These are phyloP conservation scores for Acanthamoeba triangularis DNA, from an alignment of 208 protist genomes.

Conservation along the genomic window DNA sequence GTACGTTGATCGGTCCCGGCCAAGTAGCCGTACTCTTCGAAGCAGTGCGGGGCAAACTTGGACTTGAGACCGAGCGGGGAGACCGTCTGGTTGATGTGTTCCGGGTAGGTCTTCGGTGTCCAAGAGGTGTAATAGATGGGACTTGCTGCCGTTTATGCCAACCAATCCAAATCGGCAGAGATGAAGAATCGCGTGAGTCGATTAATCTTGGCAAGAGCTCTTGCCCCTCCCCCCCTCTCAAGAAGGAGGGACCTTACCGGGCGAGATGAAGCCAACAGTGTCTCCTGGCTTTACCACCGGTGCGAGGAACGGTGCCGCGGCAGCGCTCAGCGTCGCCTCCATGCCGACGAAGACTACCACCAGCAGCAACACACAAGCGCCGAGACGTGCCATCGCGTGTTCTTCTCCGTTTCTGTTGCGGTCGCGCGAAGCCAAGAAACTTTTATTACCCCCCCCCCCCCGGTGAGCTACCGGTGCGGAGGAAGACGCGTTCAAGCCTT, in stretches of 20 bases:
- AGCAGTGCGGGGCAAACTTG: conserved; percentile 51
- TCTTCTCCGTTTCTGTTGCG: too few species aligned
- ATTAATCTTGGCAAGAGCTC: neutral
- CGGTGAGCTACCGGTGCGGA: too few species aligned
- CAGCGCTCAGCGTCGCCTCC: neutral
- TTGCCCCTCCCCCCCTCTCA: too few species aligned
- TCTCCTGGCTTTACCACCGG: conserved; percentile 25
- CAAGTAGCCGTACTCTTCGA: conserved; percentile 72
- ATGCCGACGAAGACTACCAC: neutral
- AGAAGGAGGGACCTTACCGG: neutral
- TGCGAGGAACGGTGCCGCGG: neutral
- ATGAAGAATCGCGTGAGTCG: neutral
- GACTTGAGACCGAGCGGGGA: conserved; percentile 18
- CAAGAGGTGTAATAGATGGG: conserved; percentile 48
- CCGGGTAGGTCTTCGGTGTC: conserved; percentile 21
- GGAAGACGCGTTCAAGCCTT: too few species aligned
- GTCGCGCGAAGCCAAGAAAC: neutral
- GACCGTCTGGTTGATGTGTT: conserved; percentile 22
- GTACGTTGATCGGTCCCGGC: conserved; percentile 43
- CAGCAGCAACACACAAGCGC: neutral
- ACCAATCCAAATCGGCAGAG: neutral
- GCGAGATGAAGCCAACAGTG: conserved; percentile 68
- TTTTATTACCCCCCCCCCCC: too few species aligned
- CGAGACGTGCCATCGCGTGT: neutral
- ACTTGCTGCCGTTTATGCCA: conserved; percentile 12